Evolutionary conservation across 2,329 filamentous ascomycete genomes (phyloP).

Genomic region (Elsinoe ampelina): DNA sequence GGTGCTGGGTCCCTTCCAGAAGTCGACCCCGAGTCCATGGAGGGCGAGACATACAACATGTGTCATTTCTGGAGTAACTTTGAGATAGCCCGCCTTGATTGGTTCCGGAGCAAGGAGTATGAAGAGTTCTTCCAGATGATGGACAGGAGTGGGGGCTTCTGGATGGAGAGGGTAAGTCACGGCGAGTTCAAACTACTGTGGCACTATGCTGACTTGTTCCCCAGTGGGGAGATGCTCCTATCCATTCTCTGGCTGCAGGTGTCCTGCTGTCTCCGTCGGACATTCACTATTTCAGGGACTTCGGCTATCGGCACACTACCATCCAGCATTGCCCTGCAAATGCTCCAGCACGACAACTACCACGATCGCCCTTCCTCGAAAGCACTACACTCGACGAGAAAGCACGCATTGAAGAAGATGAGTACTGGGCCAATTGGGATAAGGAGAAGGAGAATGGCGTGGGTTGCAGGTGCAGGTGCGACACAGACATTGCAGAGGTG

Average conservation of each 20-base stretch:
- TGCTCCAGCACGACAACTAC: slow-evolving; percentile 77
- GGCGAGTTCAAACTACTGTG: neutral
- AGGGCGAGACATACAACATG: slow-evolving; percentile 98
- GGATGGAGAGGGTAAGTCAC: slow-evolving; percentile 83
- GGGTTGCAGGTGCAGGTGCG: slow-evolving; percentile 90
- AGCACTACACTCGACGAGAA: slow-evolving; percentile 45
- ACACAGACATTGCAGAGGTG: slow-evolving; percentile 94
- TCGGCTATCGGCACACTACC: slow-evolving; percentile 95
- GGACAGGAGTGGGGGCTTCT: slow-evolving; percentile 95
- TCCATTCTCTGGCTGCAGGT: slow-evolving; percentile 92
- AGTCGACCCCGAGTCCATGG: slow-evolving; percentile 88
- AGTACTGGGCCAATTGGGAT: slow-evolving; percentile 89
- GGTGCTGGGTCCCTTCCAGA: slow-evolving; percentile 62
- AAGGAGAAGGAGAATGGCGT: slow-evolving; percentile 89
- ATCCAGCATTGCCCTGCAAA: slow-evolving; percentile 98
- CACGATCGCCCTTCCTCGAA: slow-evolving; percentile 62
- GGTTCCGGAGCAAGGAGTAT: slow-evolving; percentile 95
- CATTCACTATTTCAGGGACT: slow-evolving; percentile 98
- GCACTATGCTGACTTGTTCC: slow-evolving; percentile 29
- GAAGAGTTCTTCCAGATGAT: slow-evolving; percentile 98
- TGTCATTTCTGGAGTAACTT: slow-evolving; percentile 99
- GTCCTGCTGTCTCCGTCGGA: slow-evolving; percentile 71
- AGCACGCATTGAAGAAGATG: slow-evolving; percentile 81
- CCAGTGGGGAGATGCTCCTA: slow-evolving; percentile 96
- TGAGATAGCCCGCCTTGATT: slow-evolving; percentile 88